A percentile compares a stretch with the other conserved stretches of the same genome.
phyloP scores from a whole-genome alignment of 202 grass and related monocot genomes.

The Setaria viridis region DNA sequence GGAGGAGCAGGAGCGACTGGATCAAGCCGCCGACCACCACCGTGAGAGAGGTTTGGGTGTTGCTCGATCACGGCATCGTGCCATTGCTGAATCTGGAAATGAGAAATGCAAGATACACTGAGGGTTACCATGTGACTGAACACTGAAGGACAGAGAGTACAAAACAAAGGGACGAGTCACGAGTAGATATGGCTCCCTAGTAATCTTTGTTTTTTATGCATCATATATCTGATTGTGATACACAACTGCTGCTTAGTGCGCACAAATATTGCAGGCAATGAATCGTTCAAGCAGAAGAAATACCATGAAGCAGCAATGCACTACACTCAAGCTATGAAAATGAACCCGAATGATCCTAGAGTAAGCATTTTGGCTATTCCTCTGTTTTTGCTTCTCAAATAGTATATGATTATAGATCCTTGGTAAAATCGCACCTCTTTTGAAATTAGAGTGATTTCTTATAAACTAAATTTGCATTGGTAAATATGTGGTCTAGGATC shows the following conservation, averaged over 20 bases:
- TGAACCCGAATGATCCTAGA: constrained; percentile 51
- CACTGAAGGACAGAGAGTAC: not conserved
- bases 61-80: not conserved
- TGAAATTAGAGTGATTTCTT: no score
- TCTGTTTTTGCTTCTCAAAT: not conserved
- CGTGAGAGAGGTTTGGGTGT: constrained; percentile 53
- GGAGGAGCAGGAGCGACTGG: constrained; percentile 54
- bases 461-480: no score
- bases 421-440: no score
- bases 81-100: constrained; percentile 11
- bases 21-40: constrained; percentile 53
- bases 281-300: constrained; percentile 51
- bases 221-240: constrained; percentile 18
- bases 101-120: not conserved
- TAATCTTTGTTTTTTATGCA: constrained; percentile 9
- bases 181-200: not conserved
- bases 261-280: constrained; percentile 52
- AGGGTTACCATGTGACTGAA: not conserved
- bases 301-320: constrained; percentile 53
- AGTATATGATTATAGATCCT: no score
- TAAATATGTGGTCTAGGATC: no score
- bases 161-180: not conserved
- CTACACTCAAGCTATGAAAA: constrained; percentile 51
- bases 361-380: constrained; percentile 28
- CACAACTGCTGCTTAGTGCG: not conserved